Evolutionary conservation across 1,284 basidiomycete genomes (phyloP), one percentile per base, ranked within the genome.

Genomic region (Fomes fomentarius): DNA sequence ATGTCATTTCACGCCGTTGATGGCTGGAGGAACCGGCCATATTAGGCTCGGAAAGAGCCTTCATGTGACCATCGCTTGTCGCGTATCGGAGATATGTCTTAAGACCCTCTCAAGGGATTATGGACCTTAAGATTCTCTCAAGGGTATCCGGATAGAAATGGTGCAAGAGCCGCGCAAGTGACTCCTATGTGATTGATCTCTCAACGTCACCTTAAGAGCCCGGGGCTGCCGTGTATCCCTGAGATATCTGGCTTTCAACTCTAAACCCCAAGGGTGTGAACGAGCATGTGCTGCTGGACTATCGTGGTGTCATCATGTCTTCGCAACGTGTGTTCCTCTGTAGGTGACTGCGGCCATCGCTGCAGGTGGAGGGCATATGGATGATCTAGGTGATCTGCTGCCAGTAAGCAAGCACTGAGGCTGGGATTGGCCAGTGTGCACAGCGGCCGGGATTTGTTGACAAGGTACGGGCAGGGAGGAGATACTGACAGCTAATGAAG

Each of bases 221-320:
- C n/a, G n/a, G n/a, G n/a, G n/a, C n/a, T n/a, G n/a, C n/a, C n/a
- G n/a, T n/a, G n/a, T n/a, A n/a, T n/a, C n/a, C n/a, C n/a, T n/a
- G n/a, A n/a, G n/a, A n/a, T n/a, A 30, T 59, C 50, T 51, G 50
- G 46, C 55, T 52, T 45, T 39, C 47, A 53, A 50, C 54, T 47
- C 47, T 55, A 47, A 47, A 46, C 50, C 47, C 44, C 53, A 42
- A 37, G 54, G 43, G 47, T 40, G 50, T 37, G 52, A 28, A 54
- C 45, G 52, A 34, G 38, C 50, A 35, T 41, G 39, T 25, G 39
- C 47, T 46, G 42, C 28, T 11, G n/a, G 41, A 41, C 21, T 34
- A 50, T 54, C 41, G 26, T n/a, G 24, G 40, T 49, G 57, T 47
- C 41, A 49, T 47, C 50, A 46, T 31, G 42, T 35, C 21, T 31